Base-by-base conservation (phyloP, 441 rosid genomes). In the Erysimum pusillum region DNA sequence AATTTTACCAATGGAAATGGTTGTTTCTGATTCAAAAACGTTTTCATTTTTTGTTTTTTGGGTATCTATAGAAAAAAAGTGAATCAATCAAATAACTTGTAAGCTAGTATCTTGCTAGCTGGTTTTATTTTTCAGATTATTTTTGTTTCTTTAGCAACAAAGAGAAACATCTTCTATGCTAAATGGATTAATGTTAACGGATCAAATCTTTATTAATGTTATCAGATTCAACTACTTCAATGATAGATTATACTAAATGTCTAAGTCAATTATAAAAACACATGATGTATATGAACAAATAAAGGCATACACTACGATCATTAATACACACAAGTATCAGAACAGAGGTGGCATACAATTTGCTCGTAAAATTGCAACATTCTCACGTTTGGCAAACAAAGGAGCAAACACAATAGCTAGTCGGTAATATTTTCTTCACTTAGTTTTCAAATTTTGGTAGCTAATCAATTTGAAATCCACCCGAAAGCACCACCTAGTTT, bases 71-170 rank as follows among this genome's bases (percentile, higher is more conserved):
- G 31, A 34, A n/a, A 28, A 9, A 44, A 58, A 34, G 6, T 20
- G 35, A 45, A 70, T 46, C 28, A 69, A 70, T 46, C 28, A 70
- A 70, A 59, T 31, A 18, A 69, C 3, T 66, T 58, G 8, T 67
- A 67, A 14, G 63, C 69, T 68, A 76, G 69, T 60, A 68, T 76
- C 36, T 68, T 41, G 57, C 79, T 76, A 68, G 69, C 69, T 28
- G 1, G 28, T 67, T 36, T 60, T 36, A 49, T 22, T 48, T 22
- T 25, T 18, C 38, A 20, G 6, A 65, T 34, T 65, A 22, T 9
- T 60, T 38, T 45, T 34, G n/a, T 68, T 62, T n/a, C 31, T 61
- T 49, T 69, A 31, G 28, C 14, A 61, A 20, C 46, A 67, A 46
- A 13, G 18, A 46, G 58, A 57, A 15, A 25, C n/a, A 25, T 25